Percentiles rank a stretch among this genome's conserved stretches.
These are phyloP conservation scores for Monosporascus sp. DNA, from an alignment of 2,329 filamentous ascomycete species.

Conservation along the genomic window DNA sequence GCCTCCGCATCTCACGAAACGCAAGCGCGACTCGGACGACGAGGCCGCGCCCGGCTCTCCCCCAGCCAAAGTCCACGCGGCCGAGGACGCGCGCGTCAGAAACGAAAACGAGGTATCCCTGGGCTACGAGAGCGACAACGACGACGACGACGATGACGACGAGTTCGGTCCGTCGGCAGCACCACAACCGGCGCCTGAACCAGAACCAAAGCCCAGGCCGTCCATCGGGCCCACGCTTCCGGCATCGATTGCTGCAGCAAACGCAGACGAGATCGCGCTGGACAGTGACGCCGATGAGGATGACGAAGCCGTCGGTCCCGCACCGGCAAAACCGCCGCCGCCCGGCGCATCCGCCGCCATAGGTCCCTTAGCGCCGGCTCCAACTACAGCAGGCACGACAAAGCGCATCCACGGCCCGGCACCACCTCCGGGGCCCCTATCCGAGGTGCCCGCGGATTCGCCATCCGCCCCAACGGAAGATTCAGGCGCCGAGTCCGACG, in stretches of 20 bases:
- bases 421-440: conserved; percentile 37
- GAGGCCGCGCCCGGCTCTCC: conserved; percentile 33
- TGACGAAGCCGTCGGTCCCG: conserved; percentile 25
- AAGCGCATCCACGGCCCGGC: conserved; percentile 37
- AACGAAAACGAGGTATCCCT: conserved; percentile 38
- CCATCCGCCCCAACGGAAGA: conserved; percentile 6
- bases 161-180: neutral
- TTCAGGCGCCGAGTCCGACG: conserved; percentile 29
- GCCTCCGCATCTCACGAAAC: conserved; percentile 61
- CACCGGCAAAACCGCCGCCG: conserved; percentile 14
- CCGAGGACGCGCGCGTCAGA: conserved; percentile 32
- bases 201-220: neutral
- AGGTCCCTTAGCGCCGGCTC: conserved; percentile 1
- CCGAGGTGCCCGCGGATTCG: conserved; percentile 27
- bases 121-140: conserved; percentile 11
- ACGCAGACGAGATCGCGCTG: conserved; percentile 43
- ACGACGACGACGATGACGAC: conserved; percentile 19
- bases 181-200: conserved; percentile 6
- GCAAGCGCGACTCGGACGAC: conserved; percentile 49
- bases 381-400: conserved; percentile 9
- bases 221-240: conserved; percentile 14
- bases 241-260: conserved; percentile 21
- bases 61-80: conserved; percentile 38
- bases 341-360: neutral
- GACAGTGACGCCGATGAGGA: conserved; percentile 35